Percentiles rank a stretch among this genome's conserved stretches.
Conservation (phyloP, 805 yeast genomes). For the Wickerhamomyces rabaulensis region DNA sequence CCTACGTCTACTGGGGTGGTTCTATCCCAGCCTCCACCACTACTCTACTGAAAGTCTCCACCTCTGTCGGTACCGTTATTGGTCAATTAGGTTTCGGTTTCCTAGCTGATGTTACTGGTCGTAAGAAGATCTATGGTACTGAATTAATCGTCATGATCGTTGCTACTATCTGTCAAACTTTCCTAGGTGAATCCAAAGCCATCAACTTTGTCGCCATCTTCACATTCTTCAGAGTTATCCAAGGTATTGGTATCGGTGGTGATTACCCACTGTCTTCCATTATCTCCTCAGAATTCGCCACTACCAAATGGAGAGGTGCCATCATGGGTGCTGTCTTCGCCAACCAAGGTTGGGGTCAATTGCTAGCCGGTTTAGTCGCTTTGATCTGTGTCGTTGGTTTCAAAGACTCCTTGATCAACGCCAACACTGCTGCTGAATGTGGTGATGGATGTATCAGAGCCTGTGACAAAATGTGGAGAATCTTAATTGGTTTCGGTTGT, state of each 20-base stretch:
- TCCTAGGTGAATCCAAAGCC: slow-evolving; percentile 66
- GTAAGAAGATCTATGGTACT: slow-evolving; percentile 82
- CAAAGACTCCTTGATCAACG: slow-evolving; percentile 53
- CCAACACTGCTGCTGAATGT: slow-evolving; percentile 56
- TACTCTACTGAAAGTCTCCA: slow-evolving; percentile 79
- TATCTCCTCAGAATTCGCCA: slow-evolving; percentile 86
- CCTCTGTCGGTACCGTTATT: slow-evolving; percentile 90
- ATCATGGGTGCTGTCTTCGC: slow-evolving; percentile 96
- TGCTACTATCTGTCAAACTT: slow-evolving; percentile 76
- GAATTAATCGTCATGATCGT: slow-evolving; percentile 81
- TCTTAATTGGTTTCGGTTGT: slow-evolving; percentile 82
- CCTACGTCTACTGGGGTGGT: slow-evolving; percentile 67
- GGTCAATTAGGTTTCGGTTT: slow-evolving; percentile 86
- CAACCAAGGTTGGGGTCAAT: slow-evolving; percentile 96
- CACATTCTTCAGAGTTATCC: slow-evolving; percentile 72
- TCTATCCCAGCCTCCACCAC: slow-evolving; percentile 63
- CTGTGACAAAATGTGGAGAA: slow-evolving; percentile 93
- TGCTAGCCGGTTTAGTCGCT: slow-evolving; percentile 81
- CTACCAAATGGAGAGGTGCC: slow-evolving; percentile 97
- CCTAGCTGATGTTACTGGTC: slow-evolving; percentile 75
- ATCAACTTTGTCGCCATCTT: slow-evolving; percentile 70
- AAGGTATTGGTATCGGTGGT: slow-evolving; percentile 98
- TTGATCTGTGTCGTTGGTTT: slow-evolving; percentile 72
- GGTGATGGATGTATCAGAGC: slow-evolving; percentile 65
- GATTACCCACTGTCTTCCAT: slow-evolving; percentile 94